Evolutionary conservation across 2,329 filamentous ascomycete genomes (phyloP).

Genomic region (Ramularia endophylla): DNA sequence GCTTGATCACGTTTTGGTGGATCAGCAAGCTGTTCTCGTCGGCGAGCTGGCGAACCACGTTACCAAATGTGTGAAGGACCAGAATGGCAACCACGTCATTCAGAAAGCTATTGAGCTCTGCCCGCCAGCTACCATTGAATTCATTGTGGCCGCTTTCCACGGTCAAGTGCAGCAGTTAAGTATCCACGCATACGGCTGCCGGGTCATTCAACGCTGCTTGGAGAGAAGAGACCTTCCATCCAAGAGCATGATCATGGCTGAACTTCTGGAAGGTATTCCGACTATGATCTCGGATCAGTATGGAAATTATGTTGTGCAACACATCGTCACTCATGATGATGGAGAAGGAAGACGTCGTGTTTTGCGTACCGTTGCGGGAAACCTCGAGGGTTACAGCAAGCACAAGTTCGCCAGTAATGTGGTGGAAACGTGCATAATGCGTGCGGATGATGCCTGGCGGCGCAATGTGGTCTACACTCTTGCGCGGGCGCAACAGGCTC

Average conservation of each 20-base stretch:
- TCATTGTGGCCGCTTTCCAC: conserved; percentile 75
- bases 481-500: conserved; percentile 55
- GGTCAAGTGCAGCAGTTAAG: conserved; percentile 69
- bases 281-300: conserved; percentile 79
- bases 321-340: conserved; percentile 75
- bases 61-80: conserved; percentile 71
- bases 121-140: conserved; percentile 70
- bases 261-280: conserved; percentile 67
- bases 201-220: conserved; percentile 86
- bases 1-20: conserved; percentile 82
- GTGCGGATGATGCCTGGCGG: conserved; percentile 63
- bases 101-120: conserved; percentile 86
- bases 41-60: conserved; percentile 75
- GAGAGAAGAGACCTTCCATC: conserved; percentile 68
- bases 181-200: conserved; percentile 78
- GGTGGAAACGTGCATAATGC: conserved; percentile 83
- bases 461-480: conserved; percentile 57
- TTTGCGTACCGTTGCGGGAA: conserved; percentile 64
- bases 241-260: conserved; percentile 64
- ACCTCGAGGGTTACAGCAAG: conserved; percentile 72
- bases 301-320: conserved; percentile 94
- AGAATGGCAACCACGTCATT: conserved; percentile 94
- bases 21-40: conserved; percentile 80
- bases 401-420: conserved; percentile 98
- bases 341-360: conserved; percentile 66